These are phyloP conservation scores for Phragmites australis DNA, from an alignment of 176 grass and related monocot genomes.

Conservation along the genomic window DNA sequence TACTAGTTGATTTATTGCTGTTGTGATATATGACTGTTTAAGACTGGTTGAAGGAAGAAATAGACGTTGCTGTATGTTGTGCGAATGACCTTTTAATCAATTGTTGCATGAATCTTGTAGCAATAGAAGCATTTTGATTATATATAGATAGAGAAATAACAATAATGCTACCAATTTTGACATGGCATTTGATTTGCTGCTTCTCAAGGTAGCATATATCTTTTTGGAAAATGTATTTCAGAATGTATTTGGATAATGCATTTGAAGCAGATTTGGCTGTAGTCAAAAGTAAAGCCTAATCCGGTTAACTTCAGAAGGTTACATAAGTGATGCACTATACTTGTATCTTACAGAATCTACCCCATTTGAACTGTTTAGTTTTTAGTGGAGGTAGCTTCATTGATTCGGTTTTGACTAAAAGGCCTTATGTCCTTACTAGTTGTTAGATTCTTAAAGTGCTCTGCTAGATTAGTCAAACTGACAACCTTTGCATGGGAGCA, in stretches of 20 bases:
- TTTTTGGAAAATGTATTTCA: no score
- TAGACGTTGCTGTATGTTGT: no score
- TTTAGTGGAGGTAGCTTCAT: neutral
- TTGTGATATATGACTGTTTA: neutral
- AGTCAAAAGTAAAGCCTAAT: neutral
- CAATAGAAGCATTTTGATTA: no score
- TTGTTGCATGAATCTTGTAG: no score
- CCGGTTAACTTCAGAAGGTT: neutral
- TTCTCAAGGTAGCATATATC: no score
- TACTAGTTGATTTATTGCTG: neutral
- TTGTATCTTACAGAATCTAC: neutral
- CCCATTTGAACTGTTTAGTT: neutral
- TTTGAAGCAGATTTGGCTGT: neutral
- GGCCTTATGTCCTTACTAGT: neutral
- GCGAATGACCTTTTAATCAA: no score
- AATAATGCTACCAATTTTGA: no score
- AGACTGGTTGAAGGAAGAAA: neutral
- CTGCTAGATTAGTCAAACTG: neutral
- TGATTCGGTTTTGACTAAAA: neutral
- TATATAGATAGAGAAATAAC: no score
- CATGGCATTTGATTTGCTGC: no score
- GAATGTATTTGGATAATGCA: no score
- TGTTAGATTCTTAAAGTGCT: constrained; percentile 4
- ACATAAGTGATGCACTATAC: neutral
- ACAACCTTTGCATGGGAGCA: neutral